Conservation (phyloP, 306 rosid species). For the Cicer cuneatum region DNA sequence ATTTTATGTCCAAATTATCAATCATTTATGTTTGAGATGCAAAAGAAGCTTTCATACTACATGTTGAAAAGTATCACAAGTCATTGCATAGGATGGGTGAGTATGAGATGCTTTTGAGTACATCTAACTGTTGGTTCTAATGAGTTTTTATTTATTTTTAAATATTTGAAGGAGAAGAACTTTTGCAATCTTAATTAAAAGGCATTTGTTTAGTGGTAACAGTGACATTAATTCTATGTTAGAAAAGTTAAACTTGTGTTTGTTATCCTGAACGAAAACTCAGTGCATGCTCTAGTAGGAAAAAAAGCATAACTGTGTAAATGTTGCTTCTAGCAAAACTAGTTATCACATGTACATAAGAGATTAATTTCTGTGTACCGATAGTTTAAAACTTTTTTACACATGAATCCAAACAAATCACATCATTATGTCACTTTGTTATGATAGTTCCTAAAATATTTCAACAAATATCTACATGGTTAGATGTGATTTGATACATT, state of each 20-base stretch:
- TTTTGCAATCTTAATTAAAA: conserved; percentile 25
- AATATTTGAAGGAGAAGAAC: background rate
- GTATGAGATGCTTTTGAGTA: conserved; percentile 12
- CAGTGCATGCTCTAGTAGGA: conserved; percentile 26
- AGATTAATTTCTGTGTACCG: too few relatives aligned
- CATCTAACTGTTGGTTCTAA: conserved; percentile 15
- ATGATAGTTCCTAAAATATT: too few relatives aligned
- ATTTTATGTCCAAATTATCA: too few relatives aligned
- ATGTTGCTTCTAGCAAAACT: conserved; percentile 27
- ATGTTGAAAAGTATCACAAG: conserved; percentile 28
- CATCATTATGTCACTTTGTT: too few relatives aligned
- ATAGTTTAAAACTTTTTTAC: too few relatives aligned
- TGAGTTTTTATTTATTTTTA: background rate
- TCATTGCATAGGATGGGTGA: background rate
- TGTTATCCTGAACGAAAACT: conserved; percentile 29
- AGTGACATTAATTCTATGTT: conserved; percentile 22
- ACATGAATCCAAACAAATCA: too few relatives aligned
- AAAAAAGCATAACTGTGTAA: background rate
- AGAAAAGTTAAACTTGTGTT: conserved; percentile 22
- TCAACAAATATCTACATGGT: too few relatives aligned
- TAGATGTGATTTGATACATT: too few relatives aligned
- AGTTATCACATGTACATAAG: conserved; percentile 18
- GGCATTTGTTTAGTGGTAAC: conserved; percentile 18
- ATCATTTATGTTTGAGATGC: background rate
- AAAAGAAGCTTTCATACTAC: conserved; percentile 32